Percentiles rank a stretch among this genome's conserved stretches.
These are phyloP conservation scores for Colletotrichum musae DNA, from an alignment of 2,329 filamentous ascomycete genomes.

Conservation along the genomic window DNA sequence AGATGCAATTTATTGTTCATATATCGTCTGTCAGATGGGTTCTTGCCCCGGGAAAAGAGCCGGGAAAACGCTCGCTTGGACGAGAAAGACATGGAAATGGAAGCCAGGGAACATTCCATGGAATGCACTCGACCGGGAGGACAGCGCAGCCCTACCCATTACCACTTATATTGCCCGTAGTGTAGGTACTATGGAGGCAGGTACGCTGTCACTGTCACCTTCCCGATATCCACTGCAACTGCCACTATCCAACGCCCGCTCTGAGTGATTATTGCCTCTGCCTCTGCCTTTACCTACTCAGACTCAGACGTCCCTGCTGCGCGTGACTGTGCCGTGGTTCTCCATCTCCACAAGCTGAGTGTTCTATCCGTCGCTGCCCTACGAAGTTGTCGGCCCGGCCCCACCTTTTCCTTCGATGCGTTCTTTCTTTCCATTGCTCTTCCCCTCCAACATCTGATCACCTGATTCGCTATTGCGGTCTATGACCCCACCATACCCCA, in stretches of 20 bases:
- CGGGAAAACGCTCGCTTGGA: too few species aligned
- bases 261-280: too few species aligned
- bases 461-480: constrained; percentile 19
- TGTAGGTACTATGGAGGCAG: too few species aligned
- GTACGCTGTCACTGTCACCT: too few species aligned
- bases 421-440: constrained; percentile 29
- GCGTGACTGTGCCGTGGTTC: too few species aligned
- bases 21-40: neutral
- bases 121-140: neutral
- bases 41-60: too few species aligned
- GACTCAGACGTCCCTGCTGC: too few species aligned
- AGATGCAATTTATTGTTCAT: constrained; percentile 8
- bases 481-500: neutral
- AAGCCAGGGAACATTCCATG: constrained; percentile 6
- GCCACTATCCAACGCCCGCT: too few species aligned
- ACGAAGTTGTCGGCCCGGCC: constrained; percentile 1
- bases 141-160: constrained; percentile 7
- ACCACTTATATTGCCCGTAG: too few species aligned
- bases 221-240: too few species aligned
- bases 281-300: too few species aligned
- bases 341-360: too few species aligned
- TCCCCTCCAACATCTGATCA: constrained; percentile 16
- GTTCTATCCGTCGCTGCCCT: neutral
- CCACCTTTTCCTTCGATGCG: constrained; percentile 29
- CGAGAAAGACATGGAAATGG: neutral